A percentile compares a stretch with the other conserved stretches of the same genome.
phyloP scores from a whole-genome alignment of 192 early-diverging fungal species.

The Radiomyces spectabilis region DNA sequence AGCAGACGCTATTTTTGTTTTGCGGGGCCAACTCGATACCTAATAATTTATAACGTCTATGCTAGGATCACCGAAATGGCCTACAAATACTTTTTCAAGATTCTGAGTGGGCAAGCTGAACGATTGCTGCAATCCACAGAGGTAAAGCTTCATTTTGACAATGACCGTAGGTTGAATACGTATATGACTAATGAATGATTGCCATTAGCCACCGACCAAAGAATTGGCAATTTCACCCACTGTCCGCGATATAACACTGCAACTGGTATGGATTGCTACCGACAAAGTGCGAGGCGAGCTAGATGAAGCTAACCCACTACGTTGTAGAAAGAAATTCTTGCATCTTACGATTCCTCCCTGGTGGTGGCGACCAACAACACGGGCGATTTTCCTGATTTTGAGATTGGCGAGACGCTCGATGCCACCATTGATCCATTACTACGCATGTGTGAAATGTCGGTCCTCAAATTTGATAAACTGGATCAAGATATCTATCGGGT shows the following conservation, averaged over 20 bases:
- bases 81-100: constrained; percentile 50
- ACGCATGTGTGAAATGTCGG: constrained; percentile 59
- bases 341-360: constrained; percentile 70
- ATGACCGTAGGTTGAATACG: too few species aligned
- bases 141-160: too few species aligned
- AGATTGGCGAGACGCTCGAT: constrained; percentile 59
- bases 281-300: too few species aligned
- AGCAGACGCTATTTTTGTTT: too few species aligned
- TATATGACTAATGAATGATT: constrained; percentile 5
- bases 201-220: constrained; percentile 35
- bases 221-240: constrained; percentile 56
- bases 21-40: background rate
- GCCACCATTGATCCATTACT: constrained; percentile 68
- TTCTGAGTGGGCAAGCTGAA: constrained; percentile 40
- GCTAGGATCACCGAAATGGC: constrained; percentile 45
- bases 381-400: constrained; percentile 30
- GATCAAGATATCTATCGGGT: constrained; percentile 67
- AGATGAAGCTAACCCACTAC: too few species aligned
- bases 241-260: constrained; percentile 59
- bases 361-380: constrained; percentile 36
- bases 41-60: background rate
- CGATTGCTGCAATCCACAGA: constrained; percentile 37
- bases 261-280: constrained; percentile 66
- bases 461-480: constrained; percentile 37
- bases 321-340: constrained; percentile 67